Evolutionary conservation across 352 stramenopile genomes (phyloP).

Genomic region (Globisporangium echinulatum): DNA sequence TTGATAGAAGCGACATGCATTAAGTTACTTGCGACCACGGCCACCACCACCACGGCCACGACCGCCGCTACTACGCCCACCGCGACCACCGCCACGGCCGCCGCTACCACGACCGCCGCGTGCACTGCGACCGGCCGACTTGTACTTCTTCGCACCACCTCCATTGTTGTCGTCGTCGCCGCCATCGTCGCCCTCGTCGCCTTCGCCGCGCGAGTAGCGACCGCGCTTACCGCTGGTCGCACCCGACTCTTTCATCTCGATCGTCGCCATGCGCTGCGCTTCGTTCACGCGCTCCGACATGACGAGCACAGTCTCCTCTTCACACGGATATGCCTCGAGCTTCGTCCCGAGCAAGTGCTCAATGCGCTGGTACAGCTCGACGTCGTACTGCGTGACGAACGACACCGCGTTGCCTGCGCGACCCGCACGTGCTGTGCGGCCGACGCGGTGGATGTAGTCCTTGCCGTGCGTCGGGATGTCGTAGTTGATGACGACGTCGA

Average conservation of each 20-base stretch:
- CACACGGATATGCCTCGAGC: constrained; percentile 70
- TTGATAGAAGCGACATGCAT: constrained; percentile 6
- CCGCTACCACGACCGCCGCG: constrained; percentile 13
- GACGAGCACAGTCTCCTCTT: constrained; percentile 95
- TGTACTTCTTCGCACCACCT: constrained; percentile 56
- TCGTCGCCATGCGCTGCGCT: constrained; percentile 92
- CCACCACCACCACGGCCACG: constrained; percentile 12
- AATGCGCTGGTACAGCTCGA: constrained; percentile 98
- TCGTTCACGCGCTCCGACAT: constrained; percentile 97
- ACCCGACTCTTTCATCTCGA: constrained; percentile 83
- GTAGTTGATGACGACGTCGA: constrained; percentile 99
- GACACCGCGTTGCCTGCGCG: constrained; percentile 92
- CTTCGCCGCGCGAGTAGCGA: constrained; percentile 51
- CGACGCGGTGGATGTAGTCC: constrained; percentile 99
- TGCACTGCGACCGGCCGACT: constrained; percentile 56
- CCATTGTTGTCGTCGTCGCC: constrained; percentile 22
- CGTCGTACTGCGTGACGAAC: constrained; percentile 98
- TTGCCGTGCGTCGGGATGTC: constrained; percentile 98
- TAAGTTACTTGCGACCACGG: constrained; percentile 32
- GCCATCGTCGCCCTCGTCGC: constrained; percentile 34
- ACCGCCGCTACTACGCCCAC: constrained; percentile 24
- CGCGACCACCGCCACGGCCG: constrained; percentile 19
- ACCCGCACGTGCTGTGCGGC: constrained; percentile 95
- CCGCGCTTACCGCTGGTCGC: constrained; percentile 47
- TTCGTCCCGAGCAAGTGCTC: constrained; percentile 88